These are phyloP conservation scores for Tylopilus rubrobrunneus DNA, from an alignment of 768 basidiomycete genomes.

Conservation along the genomic window DNA sequence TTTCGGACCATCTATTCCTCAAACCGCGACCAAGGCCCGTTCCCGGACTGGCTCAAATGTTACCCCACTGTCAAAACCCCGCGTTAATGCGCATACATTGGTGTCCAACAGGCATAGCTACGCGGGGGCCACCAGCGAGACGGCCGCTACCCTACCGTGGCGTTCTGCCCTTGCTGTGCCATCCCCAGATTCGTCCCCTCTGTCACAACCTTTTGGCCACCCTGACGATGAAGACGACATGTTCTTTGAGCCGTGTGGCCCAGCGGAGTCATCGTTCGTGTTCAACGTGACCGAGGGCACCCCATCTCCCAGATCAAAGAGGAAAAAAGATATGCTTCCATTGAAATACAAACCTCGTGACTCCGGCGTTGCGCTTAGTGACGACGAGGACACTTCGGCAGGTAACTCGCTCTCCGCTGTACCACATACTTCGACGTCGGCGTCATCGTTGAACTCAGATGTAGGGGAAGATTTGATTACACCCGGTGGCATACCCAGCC, in stretches of 20 bases:
- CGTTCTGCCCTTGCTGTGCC: constrained; percentile 35
- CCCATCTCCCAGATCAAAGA: constrained; percentile 48
- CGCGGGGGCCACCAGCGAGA: constrained; percentile 44
- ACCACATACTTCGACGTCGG: constrained; percentile 59
- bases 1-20: constrained; percentile 50
- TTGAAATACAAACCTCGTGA: constrained; percentile 73
- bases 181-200: constrained; percentile 52
- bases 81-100: constrained; percentile 25
- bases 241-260: constrained; percentile 47
- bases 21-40: constrained; percentile 19
- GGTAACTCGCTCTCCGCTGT: constrained; percentile 33
- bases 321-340: constrained; percentile 35
- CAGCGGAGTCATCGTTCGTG: constrained; percentile 49
- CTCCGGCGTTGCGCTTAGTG: constrained; percentile 59
- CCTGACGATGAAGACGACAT: constrained; percentile 52
- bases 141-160: constrained; percentile 30
- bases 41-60: constrained; percentile 24
- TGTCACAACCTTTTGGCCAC: constrained; percentile 28
- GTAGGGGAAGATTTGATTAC: constrained; percentile 66
- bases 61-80: constrained; percentile 5
- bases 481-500: constrained; percentile 53
- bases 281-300: constrained; percentile 54
- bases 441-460: constrained; percentile 57
- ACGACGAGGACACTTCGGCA: constrained; percentile 44
- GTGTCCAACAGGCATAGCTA: constrained; percentile 60